These are phyloP conservation scores for Fomitopsis pinicola DNA, from an alignment of 1,284 basidiomycete genomes.

Conservation along the genomic window DNA sequence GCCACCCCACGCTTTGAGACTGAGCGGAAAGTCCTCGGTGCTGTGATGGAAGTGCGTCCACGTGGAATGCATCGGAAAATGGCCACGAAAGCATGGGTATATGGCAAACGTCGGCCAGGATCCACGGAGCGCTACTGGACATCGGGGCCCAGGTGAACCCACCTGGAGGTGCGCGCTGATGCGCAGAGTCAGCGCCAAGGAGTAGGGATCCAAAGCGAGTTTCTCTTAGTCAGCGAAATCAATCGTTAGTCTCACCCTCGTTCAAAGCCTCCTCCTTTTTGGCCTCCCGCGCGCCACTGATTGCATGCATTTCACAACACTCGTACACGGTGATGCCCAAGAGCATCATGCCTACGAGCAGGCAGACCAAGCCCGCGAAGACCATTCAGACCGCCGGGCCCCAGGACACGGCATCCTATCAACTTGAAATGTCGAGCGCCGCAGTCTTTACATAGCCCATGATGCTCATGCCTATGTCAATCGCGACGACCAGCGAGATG, in stretches of 20 bases:
- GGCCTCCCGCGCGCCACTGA: background rate
- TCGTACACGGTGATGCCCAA: constrained; percentile 61
- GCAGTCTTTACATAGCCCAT: too few relatives aligned
- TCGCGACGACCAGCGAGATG: too few relatives aligned
- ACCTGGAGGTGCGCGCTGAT: background rate
- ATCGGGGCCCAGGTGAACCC: background rate
- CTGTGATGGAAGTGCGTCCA: too few relatives aligned
- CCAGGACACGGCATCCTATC: too few relatives aligned
- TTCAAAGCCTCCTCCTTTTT: background rate
- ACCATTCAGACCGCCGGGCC: too few relatives aligned
- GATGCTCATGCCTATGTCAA: too few relatives aligned
- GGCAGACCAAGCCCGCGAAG: too few relatives aligned
- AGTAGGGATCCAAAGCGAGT: background rate
- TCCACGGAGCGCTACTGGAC: background rate
- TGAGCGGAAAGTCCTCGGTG: too few relatives aligned
- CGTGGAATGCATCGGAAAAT: too few relatives aligned
- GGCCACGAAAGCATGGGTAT: background rate
- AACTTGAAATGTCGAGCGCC: too few relatives aligned
- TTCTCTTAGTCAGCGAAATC: background rate
- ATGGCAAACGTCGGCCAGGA: background rate
- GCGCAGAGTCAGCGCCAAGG: background rate
- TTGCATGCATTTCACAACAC: constrained; percentile 48
- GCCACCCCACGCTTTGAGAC: too few relatives aligned
- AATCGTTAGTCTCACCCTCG: background rate
- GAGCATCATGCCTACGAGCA: constrained; percentile 57